Base-by-base conservation (phyloP, 202 grass and related monocot species). In the Carex arenaria region DNA sequence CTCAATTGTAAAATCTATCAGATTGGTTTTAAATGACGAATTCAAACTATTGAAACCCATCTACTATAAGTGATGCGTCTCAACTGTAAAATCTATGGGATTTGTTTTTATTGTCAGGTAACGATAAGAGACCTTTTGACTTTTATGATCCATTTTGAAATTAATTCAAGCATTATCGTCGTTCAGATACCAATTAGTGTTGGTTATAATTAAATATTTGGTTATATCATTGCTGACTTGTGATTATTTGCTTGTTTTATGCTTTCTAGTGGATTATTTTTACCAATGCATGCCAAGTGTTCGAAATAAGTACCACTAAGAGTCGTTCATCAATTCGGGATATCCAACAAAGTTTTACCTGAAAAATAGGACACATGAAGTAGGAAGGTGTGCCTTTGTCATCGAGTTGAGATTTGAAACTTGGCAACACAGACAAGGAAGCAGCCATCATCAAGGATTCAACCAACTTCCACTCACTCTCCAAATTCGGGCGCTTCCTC, bases 301-400 rank as follows among this genome's bases (percentile, higher is more conserved):
- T 78, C 3, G 53, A 59, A 30, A 38, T 38, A 59, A 78, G 2
- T 20, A 34, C 28, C 52, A 19, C 73, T n/a, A 11, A 30, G 51
- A 36, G 52, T 78, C 3, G 20, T 38, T 78, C 14, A 28, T 42
- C 1, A 20, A 60, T 49, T 38, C 8, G 64, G 28, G 14, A 51
- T 4, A 23, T 64, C 4, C 34, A 65, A 81, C 0, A 30, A 43
- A 36, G 14, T 61, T 10, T 65, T 42, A 88, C 88, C 88, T 90
- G 76, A 62, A 85, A 88, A 22, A 90, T 88, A 14, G 91, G 85
- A 72, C 91, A 93, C 18, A 88, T 49, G 70, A 93, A 93, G 64
- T 90, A 86, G n/a, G 86, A 75, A 1, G 91, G 88, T 38, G 20
- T 74, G 5, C 51, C 14, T 22, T 68, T 71, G 22, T 73, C 61